Evolutionary conservation across 345 rosid genomes (phyloP), one percentile per base, ranked within the genome.

Genomic region (Hibiscus syriacus): DNA sequence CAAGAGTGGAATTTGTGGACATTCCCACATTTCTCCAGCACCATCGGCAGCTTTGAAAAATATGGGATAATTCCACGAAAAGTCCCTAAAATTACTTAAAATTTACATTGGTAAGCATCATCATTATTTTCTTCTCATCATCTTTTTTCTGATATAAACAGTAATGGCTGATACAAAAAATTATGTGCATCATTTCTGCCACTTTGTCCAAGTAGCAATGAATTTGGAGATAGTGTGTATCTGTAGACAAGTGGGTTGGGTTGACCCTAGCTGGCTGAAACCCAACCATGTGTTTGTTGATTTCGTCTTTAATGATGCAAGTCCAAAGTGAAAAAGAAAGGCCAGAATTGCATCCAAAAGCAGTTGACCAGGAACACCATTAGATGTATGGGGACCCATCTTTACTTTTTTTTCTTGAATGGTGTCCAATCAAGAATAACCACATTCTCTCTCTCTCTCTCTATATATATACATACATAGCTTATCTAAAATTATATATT

Each of bases 1-100:
- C 50, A n/a, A 71, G 84, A 65, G 79, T 60, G 74, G 76, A 45
- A 23, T 43, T 25, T 34, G 34, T 50, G 63, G 38, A 53, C 23
- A 26, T 62, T 63, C 67, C 67, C 39, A 48, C 26, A 43, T 63
- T 72, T 72, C 61, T 52, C 20, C 14, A 46, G 41, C 60, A 50
- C 1, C 55, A 19, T 8, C 25, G 1, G 41, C 56, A 39, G 43
- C 66, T 60, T 22, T 10, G 4, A 14, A 16, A 14, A 13, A 0
- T 45, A 45, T 14, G 49, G 49, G n/a, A 3, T 45, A 45, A 45
- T 45, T 14, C 16, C 49, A 16, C 0, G n/a, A 45, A 14, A 14
- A 45, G 39, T 36, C n/a, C 49, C 6, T 16, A 14, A 45, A 45
- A 17, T 13, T 13, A 16, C 4, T 41, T 3, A 41, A 41, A 41